phyloP scores from a whole-genome alignment of 208 protist genomes.

The Borovskyia barvae region DNA sequence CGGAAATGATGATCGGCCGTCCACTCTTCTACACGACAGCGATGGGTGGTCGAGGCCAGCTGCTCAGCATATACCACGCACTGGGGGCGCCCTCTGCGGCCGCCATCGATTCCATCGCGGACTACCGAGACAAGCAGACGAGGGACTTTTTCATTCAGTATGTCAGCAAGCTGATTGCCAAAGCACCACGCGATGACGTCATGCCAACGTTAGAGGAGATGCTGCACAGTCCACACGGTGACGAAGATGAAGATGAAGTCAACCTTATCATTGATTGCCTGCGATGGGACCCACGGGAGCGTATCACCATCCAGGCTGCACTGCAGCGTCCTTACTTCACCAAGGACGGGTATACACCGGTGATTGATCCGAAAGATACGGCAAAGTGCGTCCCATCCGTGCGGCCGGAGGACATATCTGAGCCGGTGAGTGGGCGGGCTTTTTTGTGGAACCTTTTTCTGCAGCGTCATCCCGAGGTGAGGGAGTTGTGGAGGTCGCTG shows the following conservation, averaged over 20 bases:
- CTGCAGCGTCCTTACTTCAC: constrained; percentile 81
- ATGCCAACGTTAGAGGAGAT: constrained; percentile 26
- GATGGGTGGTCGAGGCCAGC: constrained; percentile 92
- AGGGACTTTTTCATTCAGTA: constrained; percentile 42
- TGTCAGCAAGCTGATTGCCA: constrained; percentile 31
- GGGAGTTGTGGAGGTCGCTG: constrained; percentile 56
- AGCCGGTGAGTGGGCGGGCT: constrained; percentile 56
- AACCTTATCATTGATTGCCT: constrained; percentile 68
- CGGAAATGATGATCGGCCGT: constrained; percentile 82
- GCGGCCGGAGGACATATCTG: constrained; percentile 47
- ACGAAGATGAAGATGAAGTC: constrained; percentile 74
- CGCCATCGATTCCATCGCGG: constrained; percentile 75
- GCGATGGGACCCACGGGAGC: constrained; percentile 64
- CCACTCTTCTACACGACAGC: constrained; percentile 83
- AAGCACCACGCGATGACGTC: constrained; percentile 2
- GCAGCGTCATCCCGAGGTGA: constrained; percentile 74
- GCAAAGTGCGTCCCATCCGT: constrained; percentile 53
- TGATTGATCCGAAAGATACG: constrained; percentile 63
- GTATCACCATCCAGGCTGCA: constrained; percentile 67
- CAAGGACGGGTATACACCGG: constrained; percentile 64
- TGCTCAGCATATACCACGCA: constrained; percentile 90
- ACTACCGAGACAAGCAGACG: constrained; percentile 43
- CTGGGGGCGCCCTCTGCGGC: constrained; percentile 67
- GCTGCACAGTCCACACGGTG: constrained; percentile 56
- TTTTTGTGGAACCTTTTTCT: constrained; percentile 83